These are phyloP conservation scores for Aspergillus texensis DNA, from an alignment of 2,329 filamentous ascomycete genomes.

Conservation along the genomic window DNA sequence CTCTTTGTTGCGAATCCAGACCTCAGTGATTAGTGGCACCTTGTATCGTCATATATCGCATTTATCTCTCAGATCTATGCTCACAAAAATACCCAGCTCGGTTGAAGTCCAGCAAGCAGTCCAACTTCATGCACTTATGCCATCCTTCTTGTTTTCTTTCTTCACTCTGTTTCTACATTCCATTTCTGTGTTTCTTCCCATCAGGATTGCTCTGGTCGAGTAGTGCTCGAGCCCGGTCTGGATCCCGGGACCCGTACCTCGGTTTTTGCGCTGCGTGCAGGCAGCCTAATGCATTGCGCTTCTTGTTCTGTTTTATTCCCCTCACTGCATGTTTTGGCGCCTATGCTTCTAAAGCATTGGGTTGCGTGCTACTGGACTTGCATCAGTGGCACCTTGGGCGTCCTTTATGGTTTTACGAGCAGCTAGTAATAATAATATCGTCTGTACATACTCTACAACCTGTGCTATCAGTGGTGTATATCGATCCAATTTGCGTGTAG, in stretches of 20 bases:
- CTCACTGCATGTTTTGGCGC: constrained; percentile 14
- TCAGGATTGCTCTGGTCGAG: neutral
- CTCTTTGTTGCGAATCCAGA: constrained; percentile 54
- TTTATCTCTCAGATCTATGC: neutral
- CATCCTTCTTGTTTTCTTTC: neutral
- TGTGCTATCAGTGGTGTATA: constrained; percentile 9
- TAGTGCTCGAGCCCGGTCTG: constrained; percentile 2
- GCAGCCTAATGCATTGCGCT: constrained; percentile 8
- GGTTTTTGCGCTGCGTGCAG: constrained; percentile 2
- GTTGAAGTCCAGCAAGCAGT: neutral
- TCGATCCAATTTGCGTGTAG: constrained; percentile 2
- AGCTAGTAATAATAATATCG: constrained; percentile 26
- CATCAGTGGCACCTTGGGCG: constrained; percentile 13
- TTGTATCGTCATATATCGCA: neutral
- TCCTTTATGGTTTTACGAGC: constrained; percentile 19
- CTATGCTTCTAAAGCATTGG: constrained; percentile 10
- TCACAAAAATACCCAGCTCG: constrained; percentile 1
- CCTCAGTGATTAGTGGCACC: constrained; percentile 39
- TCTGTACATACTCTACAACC: constrained; percentile 20
- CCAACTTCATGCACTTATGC: neutral
- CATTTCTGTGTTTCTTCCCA: neutral
- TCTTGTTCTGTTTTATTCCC: constrained; percentile 18
- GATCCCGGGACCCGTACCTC: neutral
- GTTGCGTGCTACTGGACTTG: constrained; percentile 12
- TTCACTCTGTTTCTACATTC: neutral